Evolutionary conservation across 2,329 filamentous ascomycete genomes (phyloP).

Genomic region (Pseudogymnoascus sp.): DNA sequence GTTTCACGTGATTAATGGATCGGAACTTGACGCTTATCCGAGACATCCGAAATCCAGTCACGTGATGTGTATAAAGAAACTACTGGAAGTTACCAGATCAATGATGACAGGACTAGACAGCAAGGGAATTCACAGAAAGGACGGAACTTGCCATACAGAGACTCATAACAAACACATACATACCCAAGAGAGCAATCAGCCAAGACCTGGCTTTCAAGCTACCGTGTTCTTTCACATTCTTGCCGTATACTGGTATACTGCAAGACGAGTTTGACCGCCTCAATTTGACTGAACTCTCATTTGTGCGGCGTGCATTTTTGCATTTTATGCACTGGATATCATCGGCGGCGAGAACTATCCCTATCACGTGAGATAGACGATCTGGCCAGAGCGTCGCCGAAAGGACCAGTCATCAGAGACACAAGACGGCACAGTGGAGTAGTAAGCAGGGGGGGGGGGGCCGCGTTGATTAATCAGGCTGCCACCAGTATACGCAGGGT

Average conservation of each 20-base stretch:
- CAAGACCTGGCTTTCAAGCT: neutral
- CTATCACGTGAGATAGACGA: neutral
- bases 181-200: neutral
- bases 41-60: neutral
- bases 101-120: neutral
- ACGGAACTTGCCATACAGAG: neutral
- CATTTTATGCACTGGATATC: neutral
- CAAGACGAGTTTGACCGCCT: neutral
- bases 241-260: neutral
- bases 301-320: neutral
- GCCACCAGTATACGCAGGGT: neutral
- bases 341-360: neutral
- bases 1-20: neutral
- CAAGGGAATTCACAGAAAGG: neutral
- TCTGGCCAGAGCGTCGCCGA: neutral
- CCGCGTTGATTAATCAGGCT: neutral
- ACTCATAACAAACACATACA: neutral
- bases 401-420: neutral
- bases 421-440: neutral
- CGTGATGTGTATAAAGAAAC: neutral
- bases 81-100: neutral
- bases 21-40: slow-evolving; percentile 1
- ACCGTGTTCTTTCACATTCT: neutral
- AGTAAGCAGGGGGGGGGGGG: neutral
- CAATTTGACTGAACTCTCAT: neutral